Conservation (phyloP, 106 monocot genomes). For the Acorus calamus region DNA sequence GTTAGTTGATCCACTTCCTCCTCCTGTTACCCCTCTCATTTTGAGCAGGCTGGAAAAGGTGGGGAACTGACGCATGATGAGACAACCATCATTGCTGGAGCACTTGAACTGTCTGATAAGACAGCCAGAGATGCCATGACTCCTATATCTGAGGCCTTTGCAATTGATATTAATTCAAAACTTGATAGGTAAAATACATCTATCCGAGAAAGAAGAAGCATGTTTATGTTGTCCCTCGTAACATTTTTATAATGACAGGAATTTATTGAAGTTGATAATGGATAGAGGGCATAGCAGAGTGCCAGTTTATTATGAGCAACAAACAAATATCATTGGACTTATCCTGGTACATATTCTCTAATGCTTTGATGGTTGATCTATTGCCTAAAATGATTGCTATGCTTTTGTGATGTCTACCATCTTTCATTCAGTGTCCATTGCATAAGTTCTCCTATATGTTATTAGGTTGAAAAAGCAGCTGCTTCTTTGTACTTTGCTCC, state of each 20-base stretch:
- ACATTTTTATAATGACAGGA: conserved; percentile 16
- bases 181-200: conserved; percentile 42
- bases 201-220: too few relatives aligned
- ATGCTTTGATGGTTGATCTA: not conserved
- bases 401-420: conserved; percentile 1
- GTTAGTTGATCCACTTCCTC: not conserved
- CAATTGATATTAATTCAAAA: conserved; percentile 86
- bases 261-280: conserved; percentile 67
- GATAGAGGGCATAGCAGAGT: conserved; percentile 94
- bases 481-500: not conserved
- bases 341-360: conserved; percentile 38
- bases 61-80: conserved; percentile 99
- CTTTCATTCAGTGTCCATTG: not conserved
- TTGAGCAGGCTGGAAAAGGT: conserved; percentile 89
- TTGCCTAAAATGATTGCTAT: not conserved
- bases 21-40: not conserved
- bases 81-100: conserved; percentile 97
- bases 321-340: conserved; percentile 89
- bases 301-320: conserved; percentile 80
- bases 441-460: not conserved
- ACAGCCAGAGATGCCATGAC: conserved; percentile 91
- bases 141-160: conserved; percentile 69
- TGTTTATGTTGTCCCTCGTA: too few relatives aligned
- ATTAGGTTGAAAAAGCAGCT: not conserved
- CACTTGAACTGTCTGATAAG: conserved; percentile 79